phyloP scores from a whole-genome alignment of 1,139 yeast genomes.

The Debaryomyces udenii region DNA sequence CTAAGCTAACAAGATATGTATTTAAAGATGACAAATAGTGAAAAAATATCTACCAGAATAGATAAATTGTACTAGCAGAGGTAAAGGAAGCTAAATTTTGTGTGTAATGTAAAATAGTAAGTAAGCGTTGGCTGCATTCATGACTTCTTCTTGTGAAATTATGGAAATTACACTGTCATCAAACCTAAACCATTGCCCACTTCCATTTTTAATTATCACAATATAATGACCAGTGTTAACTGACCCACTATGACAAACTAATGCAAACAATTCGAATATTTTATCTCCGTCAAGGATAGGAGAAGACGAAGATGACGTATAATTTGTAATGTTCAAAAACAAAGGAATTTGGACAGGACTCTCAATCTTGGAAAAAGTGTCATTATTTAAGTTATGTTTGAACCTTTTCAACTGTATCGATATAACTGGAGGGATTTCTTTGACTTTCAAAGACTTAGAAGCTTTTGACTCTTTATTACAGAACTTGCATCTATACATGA shows the following conservation, averaged over 20 bases:
- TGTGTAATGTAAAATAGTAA: slow-evolving; percentile 75
- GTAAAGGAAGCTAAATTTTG: slow-evolving; percentile 23
- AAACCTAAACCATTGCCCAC: slow-evolving; percentile 84
- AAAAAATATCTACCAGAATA: too few species aligned
- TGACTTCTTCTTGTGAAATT: slow-evolving; percentile 65
- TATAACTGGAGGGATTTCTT: slow-evolving; percentile 73
- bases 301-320: slow-evolving; percentile 34
- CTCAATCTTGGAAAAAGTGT: slow-evolving; percentile 73
- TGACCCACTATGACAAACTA: slow-evolving; percentile 87
- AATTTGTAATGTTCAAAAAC: slow-evolving; percentile 68
- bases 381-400: slow-evolving; percentile 63
- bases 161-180: slow-evolving; percentile 87
- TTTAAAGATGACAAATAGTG: too few species aligned
- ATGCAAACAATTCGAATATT: slow-evolving; percentile 79
- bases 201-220: slow-evolving; percentile 69
- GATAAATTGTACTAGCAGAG: too few species aligned
- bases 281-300: slow-evolving; percentile 32
- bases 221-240: slow-evolving; percentile 95
- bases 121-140: slow-evolving; percentile 67
- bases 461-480: slow-evolving; percentile 70
- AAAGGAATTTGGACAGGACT: slow-evolving; percentile 73
- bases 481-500: slow-evolving; percentile 65
- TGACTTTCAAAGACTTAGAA: slow-evolving; percentile 66
- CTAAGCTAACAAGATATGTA: too few species aligned
- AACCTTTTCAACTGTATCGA: slow-evolving; percentile 87